Percentiles rank a stretch among this genome's conserved stretches.
These are phyloP conservation scores for Emergomyces africanus DNA, from an alignment of 2,329 filamentous ascomycete genomes.

Conservation along the genomic window DNA sequence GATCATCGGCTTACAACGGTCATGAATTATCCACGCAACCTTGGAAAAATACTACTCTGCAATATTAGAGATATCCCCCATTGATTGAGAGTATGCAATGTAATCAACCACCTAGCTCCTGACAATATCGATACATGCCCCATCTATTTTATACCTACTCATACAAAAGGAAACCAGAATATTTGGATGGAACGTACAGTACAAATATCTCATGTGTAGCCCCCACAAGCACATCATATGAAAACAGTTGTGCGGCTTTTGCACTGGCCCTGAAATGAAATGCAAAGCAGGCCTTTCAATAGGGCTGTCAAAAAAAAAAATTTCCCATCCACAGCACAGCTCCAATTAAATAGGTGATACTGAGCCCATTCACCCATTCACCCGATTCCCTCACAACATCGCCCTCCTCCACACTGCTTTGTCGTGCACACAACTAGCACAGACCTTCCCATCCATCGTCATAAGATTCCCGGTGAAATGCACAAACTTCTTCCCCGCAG, in stretches of 20 bases:
- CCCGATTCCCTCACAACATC: neutral
- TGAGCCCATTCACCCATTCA: neutral
- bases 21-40: neutral
- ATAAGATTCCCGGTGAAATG: slow-evolving; percentile 43
- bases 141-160: neutral
- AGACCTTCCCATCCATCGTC: slow-evolving; percentile 36
- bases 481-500: slow-evolving; percentile 42
- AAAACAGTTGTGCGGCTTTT: too few relatives aligned
- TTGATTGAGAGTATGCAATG: neutral
- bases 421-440: slow-evolving; percentile 2
- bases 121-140: neutral
- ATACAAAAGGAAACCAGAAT: too few relatives aligned
- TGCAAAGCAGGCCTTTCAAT: neutral
- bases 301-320: neutral
- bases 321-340: neutral
- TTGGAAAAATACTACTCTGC: neutral
- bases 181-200: neutral
- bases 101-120: neutral
- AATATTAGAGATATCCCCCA: neutral
- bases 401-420: neutral
- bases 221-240: neutral
- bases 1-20: neutral
- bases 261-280: neutral
- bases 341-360: neutral
- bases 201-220: neutral